These are phyloP conservation scores for Suillus spraguei DNA, from an alignment of 768 basidiomycete genomes.

Conservation along the genomic window DNA sequence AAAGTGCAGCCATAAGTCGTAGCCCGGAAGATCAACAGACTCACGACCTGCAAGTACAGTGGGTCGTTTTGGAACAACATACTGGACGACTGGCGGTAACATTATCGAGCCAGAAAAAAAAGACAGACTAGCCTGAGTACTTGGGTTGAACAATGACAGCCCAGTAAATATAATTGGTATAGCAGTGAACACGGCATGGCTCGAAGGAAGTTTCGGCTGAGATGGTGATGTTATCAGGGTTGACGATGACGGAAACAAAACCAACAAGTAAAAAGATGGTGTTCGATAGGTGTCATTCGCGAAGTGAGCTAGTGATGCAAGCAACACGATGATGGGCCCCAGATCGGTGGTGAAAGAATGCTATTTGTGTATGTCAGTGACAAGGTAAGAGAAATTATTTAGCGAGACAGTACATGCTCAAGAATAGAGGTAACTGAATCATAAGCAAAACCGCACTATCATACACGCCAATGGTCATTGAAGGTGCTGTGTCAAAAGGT, in stretches of 20 bases:
- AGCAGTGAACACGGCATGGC: neutral
- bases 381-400: neutral
- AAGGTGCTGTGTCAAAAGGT: neutral
- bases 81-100: constrained; percentile 16
- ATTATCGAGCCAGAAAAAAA: constrained; percentile 8
- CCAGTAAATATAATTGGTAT: neutral
- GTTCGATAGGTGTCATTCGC: neutral
- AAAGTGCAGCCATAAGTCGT: constrained; percentile 23
- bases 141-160: neutral
- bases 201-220: neutral
- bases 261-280: neutral
- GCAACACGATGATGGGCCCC: neutral
- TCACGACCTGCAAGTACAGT: constrained; percentile 14
- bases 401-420: neutral
- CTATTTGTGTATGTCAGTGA: neutral
- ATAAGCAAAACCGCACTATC: neutral
- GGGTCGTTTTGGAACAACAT: constrained; percentile 24
- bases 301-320: neutral
- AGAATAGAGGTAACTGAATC: neutral
- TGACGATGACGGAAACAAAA: neutral
- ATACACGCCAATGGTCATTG: neutral
- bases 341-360: neutral
- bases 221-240: neutral
- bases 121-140: too few relatives aligned
- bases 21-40: constrained; percentile 23